These are phyloP conservation scores for Pontederia crassipes DNA, from an alignment of 176 grass and related monocot species.

Conservation along the genomic window DNA sequence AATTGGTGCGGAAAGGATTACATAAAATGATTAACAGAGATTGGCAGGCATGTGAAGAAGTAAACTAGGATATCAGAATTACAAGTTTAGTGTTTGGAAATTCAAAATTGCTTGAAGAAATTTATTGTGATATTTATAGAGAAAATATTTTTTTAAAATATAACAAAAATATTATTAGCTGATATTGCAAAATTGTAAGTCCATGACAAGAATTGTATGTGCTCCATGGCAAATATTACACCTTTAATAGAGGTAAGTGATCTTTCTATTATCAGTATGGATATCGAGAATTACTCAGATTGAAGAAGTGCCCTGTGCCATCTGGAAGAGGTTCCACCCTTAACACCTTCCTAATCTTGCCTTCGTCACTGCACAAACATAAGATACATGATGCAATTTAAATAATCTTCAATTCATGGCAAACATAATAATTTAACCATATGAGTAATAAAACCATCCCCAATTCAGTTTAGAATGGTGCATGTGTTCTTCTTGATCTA, in stretches of 20 bases:
- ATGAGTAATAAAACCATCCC: too few relatives aligned
- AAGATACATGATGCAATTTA: neutral
- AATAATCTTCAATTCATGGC: too few relatives aligned
- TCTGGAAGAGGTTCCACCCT: conserved; percentile 93
- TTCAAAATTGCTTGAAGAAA: too few relatives aligned
- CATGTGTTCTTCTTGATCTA: too few relatives aligned
- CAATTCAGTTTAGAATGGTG: too few relatives aligned
- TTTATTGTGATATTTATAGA: neutral
- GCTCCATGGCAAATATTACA: neutral
- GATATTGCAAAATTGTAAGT: neutral
- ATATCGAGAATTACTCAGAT: conserved; percentile 64
- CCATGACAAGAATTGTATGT: too few relatives aligned
- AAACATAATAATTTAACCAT: too few relatives aligned
- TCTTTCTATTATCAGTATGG: neutral
- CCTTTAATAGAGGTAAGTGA: neutral
- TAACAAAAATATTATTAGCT: neutral
- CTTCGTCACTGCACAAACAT: conserved; percentile 67
- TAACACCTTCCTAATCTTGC: conserved; percentile 77
- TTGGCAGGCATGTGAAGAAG: too few relatives aligned
- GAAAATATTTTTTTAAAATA: neutral
- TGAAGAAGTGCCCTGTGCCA: conserved; percentile 90
- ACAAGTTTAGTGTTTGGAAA: too few relatives aligned
- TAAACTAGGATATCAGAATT: too few relatives aligned
- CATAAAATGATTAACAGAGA: too few relatives aligned
- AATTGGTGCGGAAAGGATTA: too few relatives aligned